Conservation (phyloP, 495 filamentous ascomycete species). For the Thozetella sp. region DNA sequence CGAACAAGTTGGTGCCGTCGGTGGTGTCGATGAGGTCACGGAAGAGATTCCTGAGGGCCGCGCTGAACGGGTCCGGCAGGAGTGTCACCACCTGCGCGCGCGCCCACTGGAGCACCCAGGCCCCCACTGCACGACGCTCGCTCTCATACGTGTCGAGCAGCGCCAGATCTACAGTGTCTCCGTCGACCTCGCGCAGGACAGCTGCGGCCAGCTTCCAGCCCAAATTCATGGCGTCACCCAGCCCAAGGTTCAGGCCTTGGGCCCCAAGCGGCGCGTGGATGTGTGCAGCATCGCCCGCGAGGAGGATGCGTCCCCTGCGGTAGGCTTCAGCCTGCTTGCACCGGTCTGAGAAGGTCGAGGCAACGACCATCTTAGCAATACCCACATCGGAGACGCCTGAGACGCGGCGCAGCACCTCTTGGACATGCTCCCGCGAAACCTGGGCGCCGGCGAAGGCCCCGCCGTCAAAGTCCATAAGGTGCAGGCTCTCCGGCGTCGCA, state of each 20-base stretch:
- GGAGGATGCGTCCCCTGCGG: slow-evolving; percentile 5
- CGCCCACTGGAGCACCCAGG: slow-evolving; percentile 31
- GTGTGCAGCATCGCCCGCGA: slow-evolving; percentile 41
- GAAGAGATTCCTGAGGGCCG: slow-evolving; percentile 17
- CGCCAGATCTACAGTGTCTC: slow-evolving; percentile 4
- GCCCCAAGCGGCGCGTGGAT: slow-evolving; percentile 43
- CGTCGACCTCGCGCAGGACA: too few species aligned
- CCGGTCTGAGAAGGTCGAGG: slow-evolving; percentile 28
- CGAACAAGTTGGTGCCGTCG: slow-evolving; percentile 28
- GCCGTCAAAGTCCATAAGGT: slow-evolving; percentile 25
- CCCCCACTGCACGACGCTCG: slow-evolving; percentile 24
- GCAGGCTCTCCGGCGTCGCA: background rate
- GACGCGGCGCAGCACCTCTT: slow-evolving; percentile 23
- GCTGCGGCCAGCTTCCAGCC: slow-evolving; percentile 33
- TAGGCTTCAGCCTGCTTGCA: slow-evolving; percentile 22
- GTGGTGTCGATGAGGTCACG: slow-evolving; percentile 22
- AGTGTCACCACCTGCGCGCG: slow-evolving; percentile 20
- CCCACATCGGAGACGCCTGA: slow-evolving; percentile 18
- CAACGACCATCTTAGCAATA: slow-evolving; percentile 22
- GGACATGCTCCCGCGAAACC: slow-evolving; percentile 26
- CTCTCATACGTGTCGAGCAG: slow-evolving; percentile 27
- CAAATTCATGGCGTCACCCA: slow-evolving; percentile 46
- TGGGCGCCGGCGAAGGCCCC: slow-evolving; percentile 19
- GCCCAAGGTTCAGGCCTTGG: slow-evolving; percentile 48
- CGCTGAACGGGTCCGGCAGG: slow-evolving; percentile 16